Base-by-base conservation (phyloP, 192 early-diverging fungal species). In the Rhizophagus prolifer region DNA sequence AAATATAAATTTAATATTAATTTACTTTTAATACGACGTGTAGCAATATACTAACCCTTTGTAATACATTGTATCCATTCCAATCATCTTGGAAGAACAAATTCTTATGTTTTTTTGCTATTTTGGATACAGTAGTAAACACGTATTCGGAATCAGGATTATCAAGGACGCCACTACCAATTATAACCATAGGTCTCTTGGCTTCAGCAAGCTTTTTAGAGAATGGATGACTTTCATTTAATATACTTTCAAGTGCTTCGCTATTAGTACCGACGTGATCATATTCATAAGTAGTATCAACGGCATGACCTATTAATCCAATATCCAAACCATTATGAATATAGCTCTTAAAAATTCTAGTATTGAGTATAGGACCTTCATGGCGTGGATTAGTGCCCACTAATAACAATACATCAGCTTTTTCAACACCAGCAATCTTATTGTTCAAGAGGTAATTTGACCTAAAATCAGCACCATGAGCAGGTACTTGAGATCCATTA, bases 341-440 rank as follows among this genome's bases (percentile, higher is more conserved):
- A 79, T 92, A 99, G 26, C 94, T 90, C 86, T 97, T 98, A 79
- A 96, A 92, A 78, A 99, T 92, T 66, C 97, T 92, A 23, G 96
- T 94, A 86, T 99, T 98, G 72, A 99, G 84, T 82, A 98, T 94
- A 31, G 97, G 85, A 3, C 94, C 97, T 85, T 99, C 97, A 78
- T 95, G 96, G 31, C 95, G 93, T 41, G 97, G 97, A 86, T 99
- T 98, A 34, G 96, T 94, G 34, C 96, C 97, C 26, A 99, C 82
- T 54, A 99, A 83, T 38, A 99, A 87, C 10, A 99, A 85, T 7
- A 88, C 92, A 82, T 99, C 97, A 25, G 97, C 97, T 36, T 93
- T 91, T 85, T 99, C 97, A 61, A 96, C 88, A 63, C 94, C 95
- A 23, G 89, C 88, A 72, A 99, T 89, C 44, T 92, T 89, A 54